These are phyloP conservation scores for Wickerhamomyces rabaulensis DNA, from an alignment of 805 yeast genomes.

Conservation along the genomic window DNA sequence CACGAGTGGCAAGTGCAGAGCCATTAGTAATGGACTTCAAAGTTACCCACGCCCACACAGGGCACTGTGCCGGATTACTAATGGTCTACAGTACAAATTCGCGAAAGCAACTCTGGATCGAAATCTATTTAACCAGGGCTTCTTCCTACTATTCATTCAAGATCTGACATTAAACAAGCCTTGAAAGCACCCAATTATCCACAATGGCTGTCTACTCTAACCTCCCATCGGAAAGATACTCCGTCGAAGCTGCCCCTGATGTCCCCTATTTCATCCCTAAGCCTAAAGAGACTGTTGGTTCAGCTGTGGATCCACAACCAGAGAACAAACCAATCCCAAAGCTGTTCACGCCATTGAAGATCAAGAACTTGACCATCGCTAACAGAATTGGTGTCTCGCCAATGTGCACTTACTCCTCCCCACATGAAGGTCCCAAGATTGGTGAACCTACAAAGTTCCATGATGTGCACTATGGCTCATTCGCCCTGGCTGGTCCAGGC, in stretches of 20 bases:
- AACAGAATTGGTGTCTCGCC: slow-evolving; percentile 55
- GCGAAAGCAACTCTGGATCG: too few species aligned
- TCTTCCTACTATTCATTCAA: too few species aligned
- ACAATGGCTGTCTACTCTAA: background rate
- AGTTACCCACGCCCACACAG: too few species aligned
- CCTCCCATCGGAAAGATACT: background rate
- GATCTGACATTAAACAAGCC: background rate
- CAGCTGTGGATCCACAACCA: background rate
- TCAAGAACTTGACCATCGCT: slow-evolving; percentile 24
- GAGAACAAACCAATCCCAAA: slow-evolving; percentile 9
- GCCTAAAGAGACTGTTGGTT: slow-evolving; percentile 2
- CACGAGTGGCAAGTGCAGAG: too few species aligned
- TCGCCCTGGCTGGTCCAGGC: slow-evolving; percentile 46
- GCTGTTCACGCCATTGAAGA: slow-evolving; percentile 17
- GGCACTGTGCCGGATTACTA: too few species aligned
- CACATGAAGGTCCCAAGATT: slow-evolving; percentile 20
- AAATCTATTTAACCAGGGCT: too few species aligned
- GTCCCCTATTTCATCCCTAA: slow-evolving; percentile 5
- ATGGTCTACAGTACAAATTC: too few species aligned
- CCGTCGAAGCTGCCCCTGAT: slow-evolving; percentile 2
- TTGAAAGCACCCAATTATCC: too few species aligned
- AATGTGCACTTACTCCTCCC: slow-evolving; percentile 48
- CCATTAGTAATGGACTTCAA: too few species aligned
- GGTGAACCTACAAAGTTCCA: slow-evolving; percentile 43
- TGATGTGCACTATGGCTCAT: slow-evolving; percentile 41